Base-by-base conservation (phyloP, 306 rosid genomes). In the Vicia villosa region DNA sequence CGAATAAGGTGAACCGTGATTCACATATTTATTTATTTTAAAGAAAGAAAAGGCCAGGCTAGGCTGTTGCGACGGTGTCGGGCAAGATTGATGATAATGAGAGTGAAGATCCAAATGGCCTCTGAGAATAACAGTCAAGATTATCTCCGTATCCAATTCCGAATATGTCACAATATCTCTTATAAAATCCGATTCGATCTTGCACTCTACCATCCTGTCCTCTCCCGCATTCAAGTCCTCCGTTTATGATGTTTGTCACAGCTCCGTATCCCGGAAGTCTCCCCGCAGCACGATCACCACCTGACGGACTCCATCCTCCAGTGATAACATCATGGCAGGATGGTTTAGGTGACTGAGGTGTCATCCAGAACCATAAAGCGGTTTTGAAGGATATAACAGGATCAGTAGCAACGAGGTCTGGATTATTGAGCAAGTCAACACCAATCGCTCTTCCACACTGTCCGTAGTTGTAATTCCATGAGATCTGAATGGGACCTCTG, bases 291-390 rank as follows among this genome's bases (percentile, higher is more conserved):
- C 1, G 30, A 47, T 89, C 96, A 0, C 63, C 77, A 0, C 10
- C 6, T 0, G 91, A 87, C 0, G 92, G 89, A 8, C 7, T 73
- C 92, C 92, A 87, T 11, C 46, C 28, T 0, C 81, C 84, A 0
- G 73, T 72, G 47, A 86, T 86, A 34, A 87, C 89, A 68, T 86
- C 77, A 16, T 87, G 96, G 63, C 87, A 72, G 0, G 96, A 89
- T 0, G 92, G 96, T 70, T 82, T 87, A 5, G 82, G 84, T 8
- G 69, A 81, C 24, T 87, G 92, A 0, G 82, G 68, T 0, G 90
- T 89, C 92, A 89, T 82, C 96, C 92, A 87, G 77, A 87, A 90
- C 94, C 96, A 89, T 1, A 89, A 11, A 0, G 96, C 92, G 1
- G 90, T 80, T 79, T 79, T 86, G 83, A 89, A 89, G 0, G 90